Evolutionary conservation across 345 rosid species (phyloP).

Genomic region (Populus simonii): DNA sequence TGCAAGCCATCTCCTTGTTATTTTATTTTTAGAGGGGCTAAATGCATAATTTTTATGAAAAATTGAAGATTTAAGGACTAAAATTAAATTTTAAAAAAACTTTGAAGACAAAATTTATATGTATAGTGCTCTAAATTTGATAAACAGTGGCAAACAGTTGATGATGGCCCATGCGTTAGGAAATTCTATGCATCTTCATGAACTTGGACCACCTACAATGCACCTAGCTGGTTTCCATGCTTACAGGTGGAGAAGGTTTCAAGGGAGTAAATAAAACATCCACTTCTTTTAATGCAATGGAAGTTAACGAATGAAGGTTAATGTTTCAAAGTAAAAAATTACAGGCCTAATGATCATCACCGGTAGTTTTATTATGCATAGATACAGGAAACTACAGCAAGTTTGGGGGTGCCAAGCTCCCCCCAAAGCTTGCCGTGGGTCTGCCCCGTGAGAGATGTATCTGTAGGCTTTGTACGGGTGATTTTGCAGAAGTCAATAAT

Average conservation of each 20-base stretch:
- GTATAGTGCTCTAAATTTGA: constrained; percentile 9
- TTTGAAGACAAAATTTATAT: constrained; percentile 29
- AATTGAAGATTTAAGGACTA: no score
- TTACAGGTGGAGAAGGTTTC: constrained; percentile 15
- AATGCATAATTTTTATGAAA: no score
- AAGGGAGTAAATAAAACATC: constrained; percentile 13
- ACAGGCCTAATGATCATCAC: constrained; percentile 13
- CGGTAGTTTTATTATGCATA: no score
- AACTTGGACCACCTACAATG: not conserved
- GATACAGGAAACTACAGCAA: no score
- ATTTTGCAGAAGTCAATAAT: no score
- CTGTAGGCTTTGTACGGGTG: no score
- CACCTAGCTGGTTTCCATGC: not conserved
- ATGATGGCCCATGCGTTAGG: constrained; percentile 28
- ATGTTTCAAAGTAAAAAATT: constrained; percentile 23
- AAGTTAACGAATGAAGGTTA: not conserved
- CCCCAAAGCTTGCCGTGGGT: no score
- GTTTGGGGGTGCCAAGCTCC: no score
- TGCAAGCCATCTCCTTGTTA: no score
- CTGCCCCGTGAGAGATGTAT: no score
- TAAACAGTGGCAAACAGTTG: constrained; percentile 20
- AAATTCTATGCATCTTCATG: constrained; percentile 21
- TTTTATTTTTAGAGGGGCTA: no score
- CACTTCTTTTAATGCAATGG: constrained; percentile 17
- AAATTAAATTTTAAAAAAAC: no score